These are phyloP conservation scores for Penicillium daleae DNA, from an alignment of 495 filamentous ascomycete genomes.

Conservation along the genomic window DNA sequence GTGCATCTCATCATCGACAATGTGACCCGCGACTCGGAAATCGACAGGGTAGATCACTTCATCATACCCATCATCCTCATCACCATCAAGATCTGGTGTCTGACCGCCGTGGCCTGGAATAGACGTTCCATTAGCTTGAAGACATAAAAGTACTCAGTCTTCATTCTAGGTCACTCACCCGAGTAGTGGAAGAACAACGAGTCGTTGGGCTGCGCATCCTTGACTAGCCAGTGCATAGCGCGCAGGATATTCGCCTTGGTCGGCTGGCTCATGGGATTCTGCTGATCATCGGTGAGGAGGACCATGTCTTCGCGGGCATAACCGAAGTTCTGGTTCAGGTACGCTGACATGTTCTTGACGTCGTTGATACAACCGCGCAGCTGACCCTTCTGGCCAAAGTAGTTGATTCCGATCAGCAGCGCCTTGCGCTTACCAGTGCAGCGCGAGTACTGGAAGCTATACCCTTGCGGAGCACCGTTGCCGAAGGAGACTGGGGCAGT, in stretches of 20 bases:
- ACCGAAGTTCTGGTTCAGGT: slow-evolving; percentile 86
- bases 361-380: slow-evolving; percentile 97
- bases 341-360: slow-evolving; percentile 95
- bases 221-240: slow-evolving; percentile 98
- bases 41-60: slow-evolving; percentile 98
- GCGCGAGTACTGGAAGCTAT: slow-evolving; percentile 87
- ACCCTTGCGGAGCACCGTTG: slow-evolving; percentile 73
- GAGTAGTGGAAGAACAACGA: slow-evolving; percentile 99
- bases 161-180: slow-evolving; percentile 54
- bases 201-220: slow-evolving; percentile 91
- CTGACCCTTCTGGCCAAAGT: slow-evolving; percentile 91
- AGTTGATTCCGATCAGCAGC: slow-evolving; percentile 95
- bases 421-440: slow-evolving; percentile 93
- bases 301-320: slow-evolving; percentile 99
- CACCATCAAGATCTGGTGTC: slow-evolving; percentile 92
- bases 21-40: slow-evolving; percentile 86
- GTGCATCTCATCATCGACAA: slow-evolving; percentile 99
- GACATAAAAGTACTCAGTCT: not conserved
- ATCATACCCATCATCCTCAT: slow-evolving; percentile 94
- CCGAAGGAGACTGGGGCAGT: slow-evolving; percentile 64
- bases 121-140: slow-evolving; percentile 4
- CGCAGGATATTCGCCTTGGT: slow-evolving; percentile 95
- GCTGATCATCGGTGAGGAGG: slow-evolving; percentile 94
- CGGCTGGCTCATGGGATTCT: slow-evolving; percentile 95
- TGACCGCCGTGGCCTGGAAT: slow-evolving; percentile 87